Conservation (phyloP, 352 stramenopile genomes). For the Albugo candida region DNA sequence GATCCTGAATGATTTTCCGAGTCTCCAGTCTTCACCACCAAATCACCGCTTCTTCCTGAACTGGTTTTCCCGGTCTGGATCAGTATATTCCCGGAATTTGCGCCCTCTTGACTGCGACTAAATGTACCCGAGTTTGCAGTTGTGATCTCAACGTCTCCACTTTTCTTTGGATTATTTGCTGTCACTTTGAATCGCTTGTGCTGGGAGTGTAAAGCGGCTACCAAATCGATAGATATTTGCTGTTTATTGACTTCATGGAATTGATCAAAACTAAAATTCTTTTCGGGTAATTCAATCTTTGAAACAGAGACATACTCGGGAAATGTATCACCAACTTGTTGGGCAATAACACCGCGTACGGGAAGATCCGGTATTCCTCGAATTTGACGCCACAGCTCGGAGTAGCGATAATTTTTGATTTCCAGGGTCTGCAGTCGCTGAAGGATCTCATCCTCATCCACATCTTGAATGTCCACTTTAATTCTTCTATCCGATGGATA, state of each 20-base stretch:
- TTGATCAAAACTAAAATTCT: constrained; percentile 73
- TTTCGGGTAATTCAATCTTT: constrained; percentile 70
- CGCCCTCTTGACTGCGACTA: too few relatives aligned
- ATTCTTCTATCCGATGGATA: constrained; percentile 86
- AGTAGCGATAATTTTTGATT: constrained; percentile 84
- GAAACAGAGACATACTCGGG: constrained; percentile 83
- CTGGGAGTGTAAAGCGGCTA: constrained; percentile 78
- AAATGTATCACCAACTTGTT: constrained; percentile 81
- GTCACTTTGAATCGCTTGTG: constrained; percentile 42
- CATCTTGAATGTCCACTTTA: constrained; percentile 80
- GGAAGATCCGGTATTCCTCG: constrained; percentile 45
- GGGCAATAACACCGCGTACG: constrained; percentile 85
- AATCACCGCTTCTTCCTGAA: constrained; percentile 25
- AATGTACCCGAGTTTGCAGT: constrained; percentile 24
- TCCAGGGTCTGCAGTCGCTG: constrained; percentile 75
- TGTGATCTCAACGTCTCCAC: constrained; percentile 22
- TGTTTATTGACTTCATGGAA: constrained; percentile 92
- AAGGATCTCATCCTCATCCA: constrained; percentile 80
- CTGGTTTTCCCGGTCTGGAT: constrained; percentile 34
- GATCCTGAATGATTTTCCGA: constrained; percentile 19
- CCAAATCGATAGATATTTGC: constrained; percentile 77
- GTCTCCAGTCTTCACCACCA: constrained; percentile 29
- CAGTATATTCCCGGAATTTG: constrained; percentile 17
- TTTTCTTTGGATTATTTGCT: constrained; percentile 19
- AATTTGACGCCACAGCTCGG: constrained; percentile 74